Evolutionary conservation across 129 eudicot species (phyloP), one percentile per base, ranked within the genome.

Genomic region (Solidago caesia): DNA sequence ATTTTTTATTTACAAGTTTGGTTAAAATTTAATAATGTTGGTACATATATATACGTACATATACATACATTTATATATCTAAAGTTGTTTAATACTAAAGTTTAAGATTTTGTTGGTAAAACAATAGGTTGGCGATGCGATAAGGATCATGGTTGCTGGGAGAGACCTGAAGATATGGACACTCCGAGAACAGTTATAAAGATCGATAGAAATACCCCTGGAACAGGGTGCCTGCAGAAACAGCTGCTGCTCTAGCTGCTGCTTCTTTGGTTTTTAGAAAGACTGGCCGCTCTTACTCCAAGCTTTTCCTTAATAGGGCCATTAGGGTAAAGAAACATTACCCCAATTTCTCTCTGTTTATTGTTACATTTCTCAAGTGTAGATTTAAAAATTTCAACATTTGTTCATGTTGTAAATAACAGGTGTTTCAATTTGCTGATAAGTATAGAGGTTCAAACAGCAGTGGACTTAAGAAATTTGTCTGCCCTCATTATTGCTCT

Each of bases 151-250:
- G 89, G 97, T 74, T 95, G 99, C 59, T 95, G 99, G 99, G 99
- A 95, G 78, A 91, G 97, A 74, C 99, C 99, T 29, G 99, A 95
- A 78, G 99, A 95, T 51, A 95, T 95, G 99, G 99, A 95, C 82
- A 95, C 99, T 8, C 90, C 94, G 48, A 91, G 99, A 83, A 95
- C 82, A 51, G 99, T 95, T 12, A n/a, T 77, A 8, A 95, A 95
- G 74, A 76, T 95, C 51, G 99, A 95, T 89, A 84, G 72, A 68
- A 91, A 89, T 69, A 91, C 80, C 82, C 99, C 97, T 55, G 99
- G 99, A 5, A 82, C 99, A 33, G 97, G 71, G 99, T 91, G 0
- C 97, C 99, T 7, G 97, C 95, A 63, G 99, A 91, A 66, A 95
- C 97, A 43, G 99, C 99, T 65, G 96, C 99, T 33, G 99, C 99